Evolutionary conservation across 257 asterid species (phyloP).

Genomic region (Nicotiana paniculata): DNA sequence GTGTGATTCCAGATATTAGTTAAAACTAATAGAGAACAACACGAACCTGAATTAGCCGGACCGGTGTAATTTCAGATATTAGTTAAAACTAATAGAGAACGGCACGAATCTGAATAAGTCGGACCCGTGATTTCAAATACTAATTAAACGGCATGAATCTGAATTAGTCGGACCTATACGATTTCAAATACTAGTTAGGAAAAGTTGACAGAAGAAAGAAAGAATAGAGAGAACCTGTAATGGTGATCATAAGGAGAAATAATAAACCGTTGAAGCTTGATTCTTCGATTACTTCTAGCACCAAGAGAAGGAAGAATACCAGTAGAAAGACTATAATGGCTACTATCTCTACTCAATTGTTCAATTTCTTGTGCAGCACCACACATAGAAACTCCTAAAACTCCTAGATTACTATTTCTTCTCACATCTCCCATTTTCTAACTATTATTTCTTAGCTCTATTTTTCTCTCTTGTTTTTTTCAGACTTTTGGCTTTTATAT

Average conservation of each 20-base stretch:
- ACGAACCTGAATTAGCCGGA: background rate
- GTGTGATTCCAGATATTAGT: too few relatives aligned
- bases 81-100: too few relatives aligned
- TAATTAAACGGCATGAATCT: background rate
- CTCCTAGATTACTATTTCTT: background rate
- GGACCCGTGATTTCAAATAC: background rate
- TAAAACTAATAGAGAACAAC: background rate
- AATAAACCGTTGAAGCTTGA: slow-evolving; percentile 30
- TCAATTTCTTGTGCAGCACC: slow-evolving; percentile 38
- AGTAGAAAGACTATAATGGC: slow-evolving; percentile 38
- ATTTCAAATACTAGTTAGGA: background rate
- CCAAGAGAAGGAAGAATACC: slow-evolving; percentile 59
- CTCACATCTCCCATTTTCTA: slow-evolving; percentile 11
- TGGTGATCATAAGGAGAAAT: slow-evolving; percentile 43
- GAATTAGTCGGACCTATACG: background rate
- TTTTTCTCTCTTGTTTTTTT: background rate
- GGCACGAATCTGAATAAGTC: background rate
- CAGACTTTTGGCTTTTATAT: background rate
- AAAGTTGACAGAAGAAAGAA: background rate
- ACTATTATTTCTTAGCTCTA: background rate
- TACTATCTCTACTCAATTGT: slow-evolving; percentile 37
- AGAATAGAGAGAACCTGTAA: slow-evolving; percentile 24
- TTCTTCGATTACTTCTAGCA: slow-evolving; percentile 38
- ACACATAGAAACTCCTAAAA: slow-evolving; percentile 40
- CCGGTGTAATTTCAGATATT: too few relatives aligned